Evolutionary conservation across 2,329 filamentous ascomycete genomes (phyloP).

Genomic region (Pestalotiopsis sp.): DNA sequence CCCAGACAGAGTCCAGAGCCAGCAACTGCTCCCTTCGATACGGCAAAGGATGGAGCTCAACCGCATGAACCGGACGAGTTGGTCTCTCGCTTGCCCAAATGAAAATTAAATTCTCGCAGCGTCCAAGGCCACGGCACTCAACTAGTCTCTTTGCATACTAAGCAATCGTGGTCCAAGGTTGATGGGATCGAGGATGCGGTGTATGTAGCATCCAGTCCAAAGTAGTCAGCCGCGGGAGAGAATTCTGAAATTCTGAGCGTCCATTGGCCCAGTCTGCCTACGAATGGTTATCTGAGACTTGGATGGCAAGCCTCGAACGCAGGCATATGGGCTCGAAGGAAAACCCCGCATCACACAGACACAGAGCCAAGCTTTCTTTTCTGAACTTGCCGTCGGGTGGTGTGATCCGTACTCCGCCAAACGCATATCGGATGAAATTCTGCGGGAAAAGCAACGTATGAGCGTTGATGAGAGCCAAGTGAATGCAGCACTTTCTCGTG

Average conservation of each 20-base stretch:
- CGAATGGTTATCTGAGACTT: not conserved
- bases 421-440: not conserved
- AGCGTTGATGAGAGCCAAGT: not conserved
- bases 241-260: not conserved
- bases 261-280: not conserved
- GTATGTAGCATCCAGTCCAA: not conserved
- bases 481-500: not conserved
- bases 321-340: not conserved
- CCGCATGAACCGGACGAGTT: not conserved
- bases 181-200: not conserved
- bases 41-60: not conserved
- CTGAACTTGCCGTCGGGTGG: not conserved
- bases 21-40: not conserved
- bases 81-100: not conserved
- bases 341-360: not conserved
- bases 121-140: not conserved
- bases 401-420: not conserved
- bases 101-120: not conserved
- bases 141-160: not conserved
- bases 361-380: not conserved
- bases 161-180: not conserved
- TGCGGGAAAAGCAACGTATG: not conserved
- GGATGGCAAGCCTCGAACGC: not conserved
- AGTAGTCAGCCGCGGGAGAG: not conserved
- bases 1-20: not conserved